Base-by-base conservation (phyloP, 495 filamentous ascomycete species). In the Tricharina praecox region DNA sequence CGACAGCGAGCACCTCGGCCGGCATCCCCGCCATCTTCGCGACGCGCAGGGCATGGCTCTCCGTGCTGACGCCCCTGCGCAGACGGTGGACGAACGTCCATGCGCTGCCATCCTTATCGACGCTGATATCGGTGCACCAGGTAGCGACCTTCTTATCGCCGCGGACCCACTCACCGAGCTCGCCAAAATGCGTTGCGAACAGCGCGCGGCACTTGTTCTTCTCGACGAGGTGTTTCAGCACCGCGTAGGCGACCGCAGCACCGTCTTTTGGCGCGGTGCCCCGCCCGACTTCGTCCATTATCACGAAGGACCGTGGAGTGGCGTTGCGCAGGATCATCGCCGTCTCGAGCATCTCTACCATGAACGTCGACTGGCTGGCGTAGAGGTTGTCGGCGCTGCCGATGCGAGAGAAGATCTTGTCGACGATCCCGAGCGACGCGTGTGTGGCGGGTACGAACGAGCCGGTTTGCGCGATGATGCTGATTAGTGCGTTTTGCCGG, bases 231-330 rank as follows among this genome's bases (percentile, higher is more conserved):
- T 93, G 83, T 53, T 88, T 72, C 28, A 97, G 66, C 56, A 77
- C 81, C 1, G 90, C 90, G 59, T 83, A 95, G 4, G 84, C 85
- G 9, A 97, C 76, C 1, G 90, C 92, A 8, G 78, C 70, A 2
- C 90, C 92, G 58, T 95, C 92, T 50, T 82, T 77, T 0, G 90
- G 85, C 2, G 87, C 92, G 7, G 92, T 97, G 1, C 90, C 90
- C 18, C 90, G 74, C 0, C 90, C 90, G 16, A 97, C 78, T 66
- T 97, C 90, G 60, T 97, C 90, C 88, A 97, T 96, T 58, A 97
- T 85, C n/a, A 96, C 90, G 53, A 97, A 87, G 0, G 77, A 83
- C 3, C 75, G 67, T 9, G 68, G 62, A 8, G 80, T 83, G 0
- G 81, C 81, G 43, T 71, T 60, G 24, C 70, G 70, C 28, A 85